phyloP scores from a whole-genome alignment of 495 filamentous ascomycete species.

The Penicillium salamii region DNA sequence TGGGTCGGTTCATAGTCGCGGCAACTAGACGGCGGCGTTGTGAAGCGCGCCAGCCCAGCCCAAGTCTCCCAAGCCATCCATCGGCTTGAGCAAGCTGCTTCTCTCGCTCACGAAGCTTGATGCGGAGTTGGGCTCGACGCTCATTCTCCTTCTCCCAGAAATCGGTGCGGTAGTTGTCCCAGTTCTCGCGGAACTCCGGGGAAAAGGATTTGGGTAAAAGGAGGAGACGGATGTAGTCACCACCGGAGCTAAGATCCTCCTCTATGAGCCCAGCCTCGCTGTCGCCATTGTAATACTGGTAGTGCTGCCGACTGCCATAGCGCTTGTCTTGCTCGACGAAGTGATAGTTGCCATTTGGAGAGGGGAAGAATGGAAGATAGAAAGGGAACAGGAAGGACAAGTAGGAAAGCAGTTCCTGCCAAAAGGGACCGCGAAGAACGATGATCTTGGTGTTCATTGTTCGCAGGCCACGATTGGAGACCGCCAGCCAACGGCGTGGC shows the following conservation, averaged over 20 bases:
- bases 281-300: conserved; percentile 45
- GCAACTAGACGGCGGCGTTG: conserved; percentile 39
- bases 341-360: conserved; percentile 61
- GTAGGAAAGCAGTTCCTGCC: conserved; percentile 68
- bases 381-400: conserved; percentile 74
- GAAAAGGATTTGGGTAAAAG: conserved; percentile 93
- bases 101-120: conserved; percentile 62
- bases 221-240: conserved; percentile 86
- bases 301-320: conserved; percentile 30
- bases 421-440: conserved; percentile 78
- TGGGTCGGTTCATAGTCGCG: conserved; percentile 24
- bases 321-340: conserved; percentile 58
- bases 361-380: conserved; percentile 61
- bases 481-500: conserved; percentile 85
- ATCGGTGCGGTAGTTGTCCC: conserved; percentile 88
- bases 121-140: conserved; percentile 68
- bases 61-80: conserved; percentile 75
- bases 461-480: conserved; percentile 84
- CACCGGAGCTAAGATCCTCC: conserved; percentile 85
- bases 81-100: conserved; percentile 62
- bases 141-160: conserved; percentile 98
- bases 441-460: conserved; percentile 96
- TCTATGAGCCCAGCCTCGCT: conserved; percentile 56
- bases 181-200: conserved; percentile 92
- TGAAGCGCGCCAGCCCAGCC: conserved; percentile 60